Base-by-base conservation (phyloP, 1,284 basidiomycete genomes). In the Marasmius sp. region DNA sequence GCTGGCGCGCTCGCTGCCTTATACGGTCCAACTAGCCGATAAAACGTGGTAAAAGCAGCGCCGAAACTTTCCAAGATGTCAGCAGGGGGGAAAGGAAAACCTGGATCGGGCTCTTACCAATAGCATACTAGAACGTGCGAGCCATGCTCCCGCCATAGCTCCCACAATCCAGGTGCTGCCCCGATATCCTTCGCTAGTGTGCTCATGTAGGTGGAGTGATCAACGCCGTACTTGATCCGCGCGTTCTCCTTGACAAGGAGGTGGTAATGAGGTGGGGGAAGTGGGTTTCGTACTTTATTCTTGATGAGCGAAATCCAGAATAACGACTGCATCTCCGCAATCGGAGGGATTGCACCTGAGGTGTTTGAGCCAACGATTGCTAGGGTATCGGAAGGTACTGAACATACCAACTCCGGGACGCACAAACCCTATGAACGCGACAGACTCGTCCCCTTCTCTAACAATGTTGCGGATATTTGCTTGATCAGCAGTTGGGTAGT, bases 401-500 rank as follows among this genome's bases (percentile, higher is more conserved):
- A 18, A 64, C 65, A 54, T 60, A 80, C 84, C 85, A 52, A 86
- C 85, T 45, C 85, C 87, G 4, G 87, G 86, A 20, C 86, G 73
- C 1, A 88, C 80, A 68, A 87, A 88, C 0, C 87, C 87, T 60
- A 89, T 83, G 66, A 85, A 89, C 0, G 76, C 83, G 10, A 89
- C 76, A 49, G 70, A 79, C 51, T 82, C 75, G 65, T 88, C 85
- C 3, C 79, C 80, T 8, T 70, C 70, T 54, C 74, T 77, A 12
- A 81, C 78, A 6, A 89, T 71, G 64, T 85, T 85, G 45, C 87
- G 73, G 43, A 86, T 74, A 59, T 85, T 77, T 10, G 83, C 83
- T 38, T 84, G 78, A 27, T 73, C 75, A 2, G 86, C 83, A 9
- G 74, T 79, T 0, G 81, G 76, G 65, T 89, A 89, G 3, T 72